These are phyloP conservation scores for Erigeron canadensis DNA, from an alignment of 129 eudicot genomes.

Conservation along the genomic window DNA sequence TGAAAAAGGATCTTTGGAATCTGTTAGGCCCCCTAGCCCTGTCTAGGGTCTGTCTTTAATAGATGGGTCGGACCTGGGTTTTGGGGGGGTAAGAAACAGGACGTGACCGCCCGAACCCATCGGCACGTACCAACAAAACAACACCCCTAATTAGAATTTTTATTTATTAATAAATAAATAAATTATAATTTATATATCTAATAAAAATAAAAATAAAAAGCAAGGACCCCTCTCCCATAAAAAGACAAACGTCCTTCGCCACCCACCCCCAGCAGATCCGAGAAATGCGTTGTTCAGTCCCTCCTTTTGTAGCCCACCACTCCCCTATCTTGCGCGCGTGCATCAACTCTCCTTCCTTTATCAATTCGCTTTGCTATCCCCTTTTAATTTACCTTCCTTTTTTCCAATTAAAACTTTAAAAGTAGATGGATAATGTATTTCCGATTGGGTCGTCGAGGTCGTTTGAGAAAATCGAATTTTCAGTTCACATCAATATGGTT, in stretches of 20 bases:
- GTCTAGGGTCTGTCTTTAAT: neutral
- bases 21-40: conserved; percentile 15
- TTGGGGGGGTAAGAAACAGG: conserved; percentile 6
- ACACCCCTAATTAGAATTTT: neutral
- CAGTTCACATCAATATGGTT: too few species aligned
- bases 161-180: too few species aligned
- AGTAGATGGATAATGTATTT: too few species aligned
- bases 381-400: too few species aligned
- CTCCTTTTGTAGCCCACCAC: conserved; percentile 22
- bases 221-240: neutral
- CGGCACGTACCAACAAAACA: conserved; percentile 35
- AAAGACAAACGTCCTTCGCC: conserved; percentile 28
- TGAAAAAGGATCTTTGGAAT: conserved; percentile 29
- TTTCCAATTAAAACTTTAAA: too few species aligned
- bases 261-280: conserved; percentile 52
- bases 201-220: neutral
- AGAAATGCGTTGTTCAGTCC: conserved; percentile 72
- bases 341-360: neutral
- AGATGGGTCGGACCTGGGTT: neutral
- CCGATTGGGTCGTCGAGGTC: too few species aligned
- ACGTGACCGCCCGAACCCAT: conserved; percentile 30
- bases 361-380: neutral
- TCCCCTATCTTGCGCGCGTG: conserved; percentile 4
- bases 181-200: too few species aligned
- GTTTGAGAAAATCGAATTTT: too few species aligned